phyloP scores from a whole-genome alignment of 768 basidiomycete genomes.

The Trametes punicea region DNA sequence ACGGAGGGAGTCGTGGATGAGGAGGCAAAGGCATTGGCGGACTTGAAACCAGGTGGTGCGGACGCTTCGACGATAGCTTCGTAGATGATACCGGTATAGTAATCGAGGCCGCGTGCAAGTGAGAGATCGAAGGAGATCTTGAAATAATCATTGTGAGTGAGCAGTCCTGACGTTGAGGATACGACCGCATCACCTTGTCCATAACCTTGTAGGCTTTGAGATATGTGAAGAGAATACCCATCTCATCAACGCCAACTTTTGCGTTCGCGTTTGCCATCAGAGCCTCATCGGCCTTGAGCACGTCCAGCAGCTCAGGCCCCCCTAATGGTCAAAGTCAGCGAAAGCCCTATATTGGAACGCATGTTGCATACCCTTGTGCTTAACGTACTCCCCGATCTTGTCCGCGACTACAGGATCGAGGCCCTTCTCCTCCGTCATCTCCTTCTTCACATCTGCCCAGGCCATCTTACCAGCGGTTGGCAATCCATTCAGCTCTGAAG shows the following conservation, averaged over 20 bases:
- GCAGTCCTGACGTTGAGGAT: background rate
- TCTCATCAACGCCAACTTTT: slow-evolving; percentile 81
- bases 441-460: slow-evolving; percentile 89
- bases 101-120: slow-evolving; percentile 95
- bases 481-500: background rate
- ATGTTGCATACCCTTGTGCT: slow-evolving; percentile 72
- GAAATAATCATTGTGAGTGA: background rate
- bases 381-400: slow-evolving; percentile 95
- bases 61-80: slow-evolving; percentile 93
- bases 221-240: slow-evolving; percentile 79
- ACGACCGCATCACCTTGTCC: slow-evolving; percentile 54
- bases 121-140: slow-evolving; percentile 98
- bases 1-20: slow-evolving; percentile 27
- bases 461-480: slow-evolving; percentile 51
- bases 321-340: slow-evolving; percentile 28
- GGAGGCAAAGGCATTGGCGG: slow-evolving; percentile 47
- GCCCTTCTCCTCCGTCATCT: slow-evolving; percentile 97
- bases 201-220: slow-evolving; percentile 77
- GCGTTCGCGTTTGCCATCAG: slow-evolving; percentile 73
- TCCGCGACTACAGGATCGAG: slow-evolving; percentile 79
- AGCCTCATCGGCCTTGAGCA: slow-evolving; percentile 57
- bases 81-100: slow-evolving; percentile 98
- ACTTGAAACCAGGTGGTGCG: slow-evolving; percentile 80
- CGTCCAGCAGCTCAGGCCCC: slow-evolving; percentile 70
- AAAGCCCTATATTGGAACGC: background rate